phyloP scores from a whole-genome alignment of 73 alveolate species.

The Paramecium biaurelia region DNA sequence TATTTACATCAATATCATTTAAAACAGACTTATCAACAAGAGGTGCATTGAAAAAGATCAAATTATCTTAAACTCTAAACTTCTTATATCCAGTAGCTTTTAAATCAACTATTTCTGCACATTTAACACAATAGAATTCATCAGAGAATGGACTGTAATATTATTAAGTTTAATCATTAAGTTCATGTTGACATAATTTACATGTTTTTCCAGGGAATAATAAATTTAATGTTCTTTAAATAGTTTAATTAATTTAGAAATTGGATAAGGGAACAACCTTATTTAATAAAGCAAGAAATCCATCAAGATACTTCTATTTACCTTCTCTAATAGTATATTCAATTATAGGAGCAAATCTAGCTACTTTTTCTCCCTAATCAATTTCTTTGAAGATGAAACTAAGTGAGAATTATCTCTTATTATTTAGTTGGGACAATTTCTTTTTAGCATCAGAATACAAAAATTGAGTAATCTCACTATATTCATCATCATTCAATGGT shows the following conservation, averaged over 20 bases:
- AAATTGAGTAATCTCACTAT: too few species aligned
- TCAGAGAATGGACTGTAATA: background rate
- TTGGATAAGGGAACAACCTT: background rate
- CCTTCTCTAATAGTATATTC: too few species aligned
- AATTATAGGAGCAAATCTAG: too few species aligned
- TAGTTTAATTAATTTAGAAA: background rate
- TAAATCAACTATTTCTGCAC: background rate
- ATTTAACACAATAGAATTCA: background rate
- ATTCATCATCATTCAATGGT: too few species aligned
- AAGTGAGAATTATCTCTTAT: too few species aligned
- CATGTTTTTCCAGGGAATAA: background rate
- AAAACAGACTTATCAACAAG: background rate
- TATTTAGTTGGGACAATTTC: too few species aligned
- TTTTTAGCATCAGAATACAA: too few species aligned
- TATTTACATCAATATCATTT: background rate
- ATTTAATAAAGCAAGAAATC: too few species aligned
- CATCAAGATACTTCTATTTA: too few species aligned
- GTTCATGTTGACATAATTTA: background rate
- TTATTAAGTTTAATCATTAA: background rate
- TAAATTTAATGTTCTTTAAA: background rate
- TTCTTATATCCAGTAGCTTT: background rate
- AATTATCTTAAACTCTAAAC: background rate
- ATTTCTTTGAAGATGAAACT: too few species aligned
- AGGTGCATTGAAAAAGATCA: background rate
- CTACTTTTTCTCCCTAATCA: too few species aligned